Conservation (phyloP, 2,329 filamentous ascomycete species). For the Calcarisporium arbuscula region DNA sequence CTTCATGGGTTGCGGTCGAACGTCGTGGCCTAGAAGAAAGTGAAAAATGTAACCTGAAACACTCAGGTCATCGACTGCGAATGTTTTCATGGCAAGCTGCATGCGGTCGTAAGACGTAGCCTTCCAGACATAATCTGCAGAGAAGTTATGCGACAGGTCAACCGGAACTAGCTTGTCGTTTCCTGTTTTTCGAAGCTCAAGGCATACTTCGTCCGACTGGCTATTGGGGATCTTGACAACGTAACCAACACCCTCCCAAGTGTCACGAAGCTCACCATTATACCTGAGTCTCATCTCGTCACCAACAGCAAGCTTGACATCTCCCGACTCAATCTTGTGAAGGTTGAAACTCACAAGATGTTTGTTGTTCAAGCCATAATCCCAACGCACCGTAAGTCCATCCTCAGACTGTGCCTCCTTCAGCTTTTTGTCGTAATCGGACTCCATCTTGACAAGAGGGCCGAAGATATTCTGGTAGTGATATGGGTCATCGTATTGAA, state of each 20-base stretch:
- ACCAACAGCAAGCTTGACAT: slow-evolving; percentile 95
- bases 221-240: slow-evolving; percentile 99
- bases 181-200: slow-evolving; percentile 88
- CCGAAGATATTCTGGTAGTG: slow-evolving; percentile 99
- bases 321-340: slow-evolving; percentile 93
- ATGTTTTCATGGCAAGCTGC: slow-evolving; percentile 99
- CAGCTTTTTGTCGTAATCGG: slow-evolving; percentile 96
- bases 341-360: slow-evolving; percentile 92
- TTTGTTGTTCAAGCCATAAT: slow-evolving; percentile 94
- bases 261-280: slow-evolving; percentile 82
- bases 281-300: slow-evolving; percentile 98
- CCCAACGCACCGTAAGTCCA: slow-evolving; percentile 89
- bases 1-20: slow-evolving; percentile 91
- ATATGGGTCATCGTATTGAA: slow-evolving; percentile 94
- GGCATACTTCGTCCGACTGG: slow-evolving; percentile 93
- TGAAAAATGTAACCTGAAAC: slow-evolving; percentile 99
- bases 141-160: slow-evolving; percentile 96
- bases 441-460: slow-evolving; percentile 96
- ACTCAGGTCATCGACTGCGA: slow-evolving; percentile 95
- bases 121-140: slow-evolving; percentile 98
- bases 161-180: slow-evolving; percentile 95
- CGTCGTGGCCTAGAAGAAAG: slow-evolving; percentile 89
- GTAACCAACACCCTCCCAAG: slow-evolving; percentile 97
- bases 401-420: slow-evolving; percentile 98
- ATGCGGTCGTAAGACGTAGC: slow-evolving; percentile 98